These are phyloP conservation scores for Cercospora zeina DNA, from an alignment of 2,329 filamentous ascomycete genomes.

Conservation along the genomic window DNA sequence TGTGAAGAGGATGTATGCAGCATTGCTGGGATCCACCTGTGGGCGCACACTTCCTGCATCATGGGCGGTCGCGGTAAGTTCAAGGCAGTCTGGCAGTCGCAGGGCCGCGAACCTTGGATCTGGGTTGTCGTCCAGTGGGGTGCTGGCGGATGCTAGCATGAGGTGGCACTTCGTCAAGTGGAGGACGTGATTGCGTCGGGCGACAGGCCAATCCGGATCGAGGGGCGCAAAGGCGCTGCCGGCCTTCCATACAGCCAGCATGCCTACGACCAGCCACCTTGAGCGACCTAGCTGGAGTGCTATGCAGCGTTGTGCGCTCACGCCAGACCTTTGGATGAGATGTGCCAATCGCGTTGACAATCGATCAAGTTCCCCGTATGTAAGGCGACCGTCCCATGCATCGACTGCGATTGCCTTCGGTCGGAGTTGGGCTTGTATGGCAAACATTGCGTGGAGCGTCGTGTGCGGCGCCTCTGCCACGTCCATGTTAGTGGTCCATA, in stretches of 20 bases:
- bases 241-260: constrained; percentile 44
- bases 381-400: constrained; percentile 19
- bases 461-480: background rate
- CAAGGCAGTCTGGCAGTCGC: background rate
- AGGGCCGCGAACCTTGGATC: background rate
- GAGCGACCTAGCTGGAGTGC: constrained; percentile 44
- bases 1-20: constrained; percentile 7
- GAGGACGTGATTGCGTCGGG: constrained; percentile 4
- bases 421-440: background rate
- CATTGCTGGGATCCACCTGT: background rate
- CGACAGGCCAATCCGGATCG: constrained; percentile 36
- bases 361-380: constrained; percentile 19
- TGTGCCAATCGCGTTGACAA: constrained; percentile 10
- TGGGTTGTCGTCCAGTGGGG: constrained; percentile 28
- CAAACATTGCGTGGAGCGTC: background rate
- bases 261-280: constrained; percentile 39
- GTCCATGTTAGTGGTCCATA: background rate
- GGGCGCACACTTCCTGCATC: background rate
- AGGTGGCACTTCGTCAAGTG: background rate
- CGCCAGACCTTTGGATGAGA: background rate
- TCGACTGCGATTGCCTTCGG: constrained; percentile 19
- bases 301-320: background rate
- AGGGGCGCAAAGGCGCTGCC: constrained; percentile 43
- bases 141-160: constrained; percentile 5
- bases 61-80: background rate